Base-by-base conservation (phyloP, 2,329 filamentous ascomycete genomes). In the Fulvia fulva region DNA sequence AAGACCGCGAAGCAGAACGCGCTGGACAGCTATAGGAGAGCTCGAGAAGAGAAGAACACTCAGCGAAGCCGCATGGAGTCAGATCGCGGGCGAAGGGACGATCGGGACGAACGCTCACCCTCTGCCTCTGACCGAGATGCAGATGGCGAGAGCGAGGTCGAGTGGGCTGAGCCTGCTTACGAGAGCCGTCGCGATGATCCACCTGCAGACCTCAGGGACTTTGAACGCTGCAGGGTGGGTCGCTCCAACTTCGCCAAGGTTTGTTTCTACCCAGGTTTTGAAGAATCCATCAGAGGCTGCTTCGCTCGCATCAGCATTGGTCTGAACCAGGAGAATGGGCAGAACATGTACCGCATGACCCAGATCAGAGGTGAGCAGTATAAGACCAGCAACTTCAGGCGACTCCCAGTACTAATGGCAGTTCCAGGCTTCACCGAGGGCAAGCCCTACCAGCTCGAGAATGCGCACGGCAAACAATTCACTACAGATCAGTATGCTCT, bases 231-330 rank as follows among this genome's bases (percentile, higher is more conserved):
- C 54, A 86, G 91, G 57, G 83, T 99, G 58, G 90, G 92, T 51
- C 85, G 94, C 62, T 88, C 84, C 65, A 89, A 91, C 69, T 96
- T 99, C 73, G 88, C 89, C 6, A 86, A 93, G 69, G 88, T 96
- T 56, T 97, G 91, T 80, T 96, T 96, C 77, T 93, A 92, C 66
- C 94, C 94, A 11, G 87, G 87, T 3, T 97, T 99, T 65, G 89
- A 96, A 56, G 78, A 88, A 8, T 83, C 88, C 28, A 89, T 97
- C 68, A 85, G 81, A 16, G 91, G 91, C 53, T 95, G 91, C 74
- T 99, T 89, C 72, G 87, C 88, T 37, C 89, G 94, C 53, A 85
- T 97, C 64, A 89, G 87, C 62, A 84, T 97, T 57, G 93, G 92
- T 0, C 82, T 87, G 12, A 88, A 95, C 70, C 83, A 83, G 11